These are phyloP conservation scores for Hydrangea macrophylla DNA, from an alignment of 148 eudicot genomes.

Conservation along the genomic window DNA sequence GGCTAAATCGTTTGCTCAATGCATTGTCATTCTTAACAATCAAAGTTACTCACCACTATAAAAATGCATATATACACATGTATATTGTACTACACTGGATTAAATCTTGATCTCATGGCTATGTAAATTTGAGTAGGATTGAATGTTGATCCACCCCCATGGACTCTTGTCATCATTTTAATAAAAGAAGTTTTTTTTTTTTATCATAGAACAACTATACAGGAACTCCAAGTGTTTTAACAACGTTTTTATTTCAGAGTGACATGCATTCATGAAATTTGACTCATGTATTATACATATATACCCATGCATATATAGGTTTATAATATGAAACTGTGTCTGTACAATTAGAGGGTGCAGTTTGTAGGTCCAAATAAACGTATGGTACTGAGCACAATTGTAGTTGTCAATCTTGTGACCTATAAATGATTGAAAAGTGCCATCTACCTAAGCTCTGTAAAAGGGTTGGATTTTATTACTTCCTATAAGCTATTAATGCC, in stretches of 20 bases:
- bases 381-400: neutral
- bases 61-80: too few species aligned
- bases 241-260: neutral
- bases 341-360: neutral
- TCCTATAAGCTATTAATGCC: neutral
- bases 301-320: neutral
- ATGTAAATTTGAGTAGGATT: too few species aligned
- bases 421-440: slow-evolving; percentile 7
- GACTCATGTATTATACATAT: neutral
- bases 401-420: neutral
- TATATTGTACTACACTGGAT: too few species aligned
- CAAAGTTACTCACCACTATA: too few species aligned
- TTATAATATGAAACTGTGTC: too few species aligned
- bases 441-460: slow-evolving; percentile 7
- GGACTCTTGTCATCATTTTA: neutral
- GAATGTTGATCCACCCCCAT: too few species aligned
- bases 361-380: neutral
- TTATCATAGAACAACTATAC: neutral
- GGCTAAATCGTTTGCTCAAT: too few species aligned
- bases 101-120: too few species aligned
- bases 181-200: too few species aligned
- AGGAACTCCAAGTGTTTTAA: neutral
- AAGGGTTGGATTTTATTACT: neutral
- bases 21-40: too few species aligned
- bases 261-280: neutral